Percentiles rank a stretch among this genome's conserved stretches.
Conservation (phyloP, 192 early-diverging fungal genomes). For the Umbelopsis ramanniana region DNA sequence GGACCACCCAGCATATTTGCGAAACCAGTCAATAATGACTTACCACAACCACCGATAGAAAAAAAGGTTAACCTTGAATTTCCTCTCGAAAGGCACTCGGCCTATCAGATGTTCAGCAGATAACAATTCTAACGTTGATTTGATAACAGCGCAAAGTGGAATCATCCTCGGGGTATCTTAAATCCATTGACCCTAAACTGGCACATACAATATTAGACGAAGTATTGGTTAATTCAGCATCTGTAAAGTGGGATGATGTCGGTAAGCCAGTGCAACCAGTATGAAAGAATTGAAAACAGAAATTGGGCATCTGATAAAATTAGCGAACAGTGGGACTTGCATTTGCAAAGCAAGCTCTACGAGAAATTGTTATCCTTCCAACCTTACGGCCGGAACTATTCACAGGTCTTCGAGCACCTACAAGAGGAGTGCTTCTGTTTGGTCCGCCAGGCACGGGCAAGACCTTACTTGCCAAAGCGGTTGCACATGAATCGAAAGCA, state of each 20-base stretch:
- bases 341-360: slow-evolving; percentile 80
- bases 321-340: slow-evolving; percentile 44
- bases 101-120: too few relatives aligned
- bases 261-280: slow-evolving; percentile 51
- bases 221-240: slow-evolving; percentile 65
- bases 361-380: slow-evolving; percentile 84
- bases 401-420: slow-evolving; percentile 78
- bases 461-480: slow-evolving; percentile 89
- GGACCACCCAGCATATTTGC: background rate
- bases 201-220: slow-evolving; percentile 50
- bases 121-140: too few relatives aligned
- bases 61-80: background rate
- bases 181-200: slow-evolving; percentile 46
- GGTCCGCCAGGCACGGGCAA: slow-evolving; percentile 91
- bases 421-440: slow-evolving; percentile 85
- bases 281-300: background rate
- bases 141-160: background rate
- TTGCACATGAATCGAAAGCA: slow-evolving; percentile 77
- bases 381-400: slow-evolving; percentile 65
- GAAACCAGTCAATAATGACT: background rate
- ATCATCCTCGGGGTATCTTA: slow-evolving; percentile 27
- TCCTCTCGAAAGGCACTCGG: background rate
- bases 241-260: slow-evolving; percentile 84
- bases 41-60: background rate
- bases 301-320: background rate